These are phyloP conservation scores for Pseudogymnoascus sp. DNA, from an alignment of 2,329 filamentous ascomycete genomes.

Conservation along the genomic window DNA sequence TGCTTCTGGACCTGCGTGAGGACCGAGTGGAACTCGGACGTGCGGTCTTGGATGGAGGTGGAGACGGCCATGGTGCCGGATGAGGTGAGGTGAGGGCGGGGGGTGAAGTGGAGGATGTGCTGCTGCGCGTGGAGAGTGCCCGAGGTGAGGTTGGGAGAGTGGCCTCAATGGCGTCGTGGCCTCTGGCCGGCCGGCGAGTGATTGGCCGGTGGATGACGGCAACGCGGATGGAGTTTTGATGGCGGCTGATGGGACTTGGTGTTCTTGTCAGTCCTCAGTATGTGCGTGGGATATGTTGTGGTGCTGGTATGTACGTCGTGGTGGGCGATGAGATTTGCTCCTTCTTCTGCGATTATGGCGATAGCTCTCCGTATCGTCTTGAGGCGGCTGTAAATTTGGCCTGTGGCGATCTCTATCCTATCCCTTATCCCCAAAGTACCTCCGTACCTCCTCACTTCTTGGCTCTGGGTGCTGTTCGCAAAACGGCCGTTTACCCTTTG, in stretches of 20 bases:
- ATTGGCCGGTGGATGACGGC: neutral
- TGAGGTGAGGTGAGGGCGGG: neutral
- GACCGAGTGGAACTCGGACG: conserved; percentile 88
- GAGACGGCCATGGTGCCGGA: conserved; percentile 48
- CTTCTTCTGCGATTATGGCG: neutral
- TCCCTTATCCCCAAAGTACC: neutral
- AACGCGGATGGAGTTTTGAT: neutral
- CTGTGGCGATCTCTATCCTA: neutral
- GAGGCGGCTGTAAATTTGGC: neutral
- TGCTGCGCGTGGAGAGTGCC: neutral
- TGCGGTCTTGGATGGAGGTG: conserved; percentile 86
- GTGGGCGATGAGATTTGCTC: neutral
- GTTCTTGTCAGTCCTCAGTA: neutral
- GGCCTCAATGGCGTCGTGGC: neutral
- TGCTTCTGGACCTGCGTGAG: conserved; percentile 76
- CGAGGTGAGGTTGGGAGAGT: neutral
- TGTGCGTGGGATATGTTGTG: neutral
- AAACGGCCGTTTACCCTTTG: neutral
- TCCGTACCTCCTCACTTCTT: neutral
- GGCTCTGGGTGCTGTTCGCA: neutral
- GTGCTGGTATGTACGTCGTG: neutral
- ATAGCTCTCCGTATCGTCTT: neutral
- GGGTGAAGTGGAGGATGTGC: neutral
- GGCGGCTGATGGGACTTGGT: neutral
- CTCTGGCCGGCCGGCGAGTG: neutral